Evolutionary conservation across 805 yeast genomes (phyloP), one percentile per base, ranked within the genome.

Genomic region (Maudiozyma bulderi): DNA sequence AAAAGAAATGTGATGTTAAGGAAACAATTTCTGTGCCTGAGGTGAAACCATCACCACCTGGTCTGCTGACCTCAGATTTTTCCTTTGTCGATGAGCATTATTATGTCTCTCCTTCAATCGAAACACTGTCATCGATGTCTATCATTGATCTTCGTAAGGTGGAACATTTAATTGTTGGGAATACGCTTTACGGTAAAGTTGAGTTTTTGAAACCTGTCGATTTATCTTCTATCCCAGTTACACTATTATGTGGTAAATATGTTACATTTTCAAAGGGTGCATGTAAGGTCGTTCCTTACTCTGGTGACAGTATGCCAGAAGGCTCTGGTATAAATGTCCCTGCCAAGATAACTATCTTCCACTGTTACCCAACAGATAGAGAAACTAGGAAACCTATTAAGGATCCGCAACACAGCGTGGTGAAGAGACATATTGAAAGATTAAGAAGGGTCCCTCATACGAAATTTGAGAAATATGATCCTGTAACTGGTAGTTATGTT

Each of bases 271-370:
- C 74, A 33, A 71, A 76, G 32, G 79, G 78, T 56, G 69, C 78
- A 10, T 81, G 86, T 64, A 70, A 77, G 1, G 76, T 88, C 1
- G 90, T 88, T 65, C 95, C 95, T 0, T 82, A 83, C 47, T 53
- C 59, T 1, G 78, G 75, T 28, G 66, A 65, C 20, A 77, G 74
- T 54, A 93, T 95, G 10, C 66, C 71, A 42, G 60, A 64, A 31
- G 96, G 96, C 6, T 86, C 86, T 57, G 98, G 96, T 0, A 73
- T 93, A 52, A 91, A 91, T 60, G 74, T 86, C 33, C 82, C 84
- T 8, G 85, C 86, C 6, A 75, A 75, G 51, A 78, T 89, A 43
- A 79, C 91, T 2, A 66, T 89, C 47, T 86, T 84, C 57, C 81
- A 84, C 11, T 86, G 95, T 62, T 90, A 77, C 66, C 96, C 97